Conservation (phyloP, 1,139 yeast genomes). For the Suhomyces atakaporum region DNA sequence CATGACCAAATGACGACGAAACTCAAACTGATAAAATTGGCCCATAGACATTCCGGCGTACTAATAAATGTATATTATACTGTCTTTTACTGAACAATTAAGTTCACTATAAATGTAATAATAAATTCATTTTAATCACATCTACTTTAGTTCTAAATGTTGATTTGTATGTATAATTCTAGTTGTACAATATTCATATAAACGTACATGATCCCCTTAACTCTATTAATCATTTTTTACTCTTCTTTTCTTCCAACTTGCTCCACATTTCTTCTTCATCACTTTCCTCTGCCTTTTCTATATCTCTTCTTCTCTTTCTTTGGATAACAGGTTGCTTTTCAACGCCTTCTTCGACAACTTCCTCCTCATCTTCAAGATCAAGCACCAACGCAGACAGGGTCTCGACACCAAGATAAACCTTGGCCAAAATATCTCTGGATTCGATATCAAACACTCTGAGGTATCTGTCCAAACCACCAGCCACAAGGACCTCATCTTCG, state of each 20-base stretch:
- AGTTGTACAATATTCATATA: background rate
- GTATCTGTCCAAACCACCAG: constrained; percentile 89
- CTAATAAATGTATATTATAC: no score
- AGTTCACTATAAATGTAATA: no score
- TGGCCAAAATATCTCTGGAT: constrained; percentile 61
- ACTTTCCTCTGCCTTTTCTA: constrained; percentile 31
- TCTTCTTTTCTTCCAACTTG: constrained; percentile 33
- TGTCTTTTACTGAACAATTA: no score
- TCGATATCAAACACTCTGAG: constrained; percentile 69
- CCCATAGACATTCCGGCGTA: no score
- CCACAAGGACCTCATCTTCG: constrained; percentile 36
- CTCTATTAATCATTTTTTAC: constrained; percentile 23
- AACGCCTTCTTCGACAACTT: constrained; percentile 19
- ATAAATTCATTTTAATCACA: no score
- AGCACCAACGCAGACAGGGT: constrained; percentile 59
- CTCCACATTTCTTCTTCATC: constrained; percentile 46
- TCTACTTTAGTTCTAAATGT: no score
- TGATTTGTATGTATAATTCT: background rate
- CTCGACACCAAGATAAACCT: constrained; percentile 76
- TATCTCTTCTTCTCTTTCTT: constrained; percentile 21
- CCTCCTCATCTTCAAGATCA: constrained; percentile 45
- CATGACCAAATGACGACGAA: no score
- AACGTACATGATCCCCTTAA: no score
- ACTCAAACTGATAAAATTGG: no score
- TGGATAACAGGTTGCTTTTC: constrained; percentile 16